Percentiles rank a stretch among this genome's conserved stretches.
Evolutionary conservation across 2,329 filamentous ascomycete genomes (phyloP).

Genomic region (Mycosphaerelloides madeirae): DNA sequence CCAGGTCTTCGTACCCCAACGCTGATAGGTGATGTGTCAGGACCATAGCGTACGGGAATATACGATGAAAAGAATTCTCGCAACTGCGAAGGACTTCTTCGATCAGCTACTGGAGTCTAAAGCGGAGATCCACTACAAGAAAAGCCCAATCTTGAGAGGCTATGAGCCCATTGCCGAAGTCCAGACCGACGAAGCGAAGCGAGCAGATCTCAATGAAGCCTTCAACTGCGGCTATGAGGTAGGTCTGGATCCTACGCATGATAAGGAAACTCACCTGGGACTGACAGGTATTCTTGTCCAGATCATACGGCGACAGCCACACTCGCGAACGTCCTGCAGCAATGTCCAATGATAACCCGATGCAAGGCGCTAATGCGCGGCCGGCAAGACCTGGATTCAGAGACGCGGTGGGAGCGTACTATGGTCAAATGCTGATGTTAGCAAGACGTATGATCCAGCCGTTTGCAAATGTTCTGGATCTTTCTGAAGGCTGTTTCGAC

Average conservation of each 20-base stretch:
- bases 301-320: too few species aligned
- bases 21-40: constrained; percentile 46
- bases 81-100: constrained; percentile 30
- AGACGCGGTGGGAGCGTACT: constrained; percentile 33
- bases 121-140: constrained; percentile 59
- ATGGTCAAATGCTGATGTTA: constrained; percentile 33
- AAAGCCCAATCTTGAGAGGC: constrained; percentile 61
- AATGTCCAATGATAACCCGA: too few species aligned
- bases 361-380: constrained; percentile 21
- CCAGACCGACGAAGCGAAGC: constrained; percentile 54
- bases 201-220: constrained; percentile 44
- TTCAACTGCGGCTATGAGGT: constrained; percentile 25
- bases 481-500: constrained; percentile 37
- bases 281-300: too few species aligned
- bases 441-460: constrained; percentile 36
- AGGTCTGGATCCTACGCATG: constrained; percentile 14
- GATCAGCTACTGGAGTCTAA: constrained; percentile 41
- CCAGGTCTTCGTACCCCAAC: not conserved
- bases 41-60: constrained; percentile 64
- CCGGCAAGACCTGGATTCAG: constrained; percentile 33
- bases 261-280: constrained; percentile 2
- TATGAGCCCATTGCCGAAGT: constrained; percentile 68
- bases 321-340: constrained; percentile 3
- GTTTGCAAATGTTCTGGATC: constrained; percentile 35
- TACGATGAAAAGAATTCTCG: constrained; percentile 16